Conservation (phyloP, 1,284 basidiomycete species). For the Retiboletus fuscus region DNA sequence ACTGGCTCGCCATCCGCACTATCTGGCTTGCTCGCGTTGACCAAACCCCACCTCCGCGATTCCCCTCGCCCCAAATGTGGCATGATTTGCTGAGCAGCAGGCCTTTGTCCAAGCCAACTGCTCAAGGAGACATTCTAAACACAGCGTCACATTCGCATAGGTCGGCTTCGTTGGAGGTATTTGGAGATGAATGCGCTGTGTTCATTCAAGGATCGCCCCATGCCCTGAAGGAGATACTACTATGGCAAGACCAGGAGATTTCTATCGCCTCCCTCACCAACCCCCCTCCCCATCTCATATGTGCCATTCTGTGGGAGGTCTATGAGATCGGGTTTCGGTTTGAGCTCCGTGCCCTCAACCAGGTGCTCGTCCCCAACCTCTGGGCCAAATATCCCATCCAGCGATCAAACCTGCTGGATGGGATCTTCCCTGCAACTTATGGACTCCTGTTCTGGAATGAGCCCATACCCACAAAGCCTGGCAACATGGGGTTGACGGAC, state of each 20-base stretch:
- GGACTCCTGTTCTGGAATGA: not conserved
- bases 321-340: too few relatives aligned
- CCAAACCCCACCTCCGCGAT: too few relatives aligned
- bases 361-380: too few relatives aligned
- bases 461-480: not conserved
- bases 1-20: too few relatives aligned
- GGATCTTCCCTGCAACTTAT: not conserved
- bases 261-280: not conserved
- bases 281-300: not conserved
- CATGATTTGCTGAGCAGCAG: not conserved
- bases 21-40: too few relatives aligned
- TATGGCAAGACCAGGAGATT: not conserved
- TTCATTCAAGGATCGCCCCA: not conserved
- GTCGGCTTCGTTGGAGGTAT: not conserved
- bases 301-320: too few relatives aligned
- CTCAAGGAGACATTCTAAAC: not conserved
- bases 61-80: conserved; percentile 7
- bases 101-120: too few relatives aligned
- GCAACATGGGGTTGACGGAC: not conserved
- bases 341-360: too few relatives aligned
- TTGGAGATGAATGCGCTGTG: not conserved
- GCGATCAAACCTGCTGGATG: too few relatives aligned
- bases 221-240: not conserved
- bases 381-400: too few relatives aligned
- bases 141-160: not conserved